A percentile compares a stretch with the other conserved stretches of the same genome.
These are phyloP conservation scores for Tubosaeta sp. DNA, from an alignment of 768 basidiomycete genomes.

Conservation along the genomic window DNA sequence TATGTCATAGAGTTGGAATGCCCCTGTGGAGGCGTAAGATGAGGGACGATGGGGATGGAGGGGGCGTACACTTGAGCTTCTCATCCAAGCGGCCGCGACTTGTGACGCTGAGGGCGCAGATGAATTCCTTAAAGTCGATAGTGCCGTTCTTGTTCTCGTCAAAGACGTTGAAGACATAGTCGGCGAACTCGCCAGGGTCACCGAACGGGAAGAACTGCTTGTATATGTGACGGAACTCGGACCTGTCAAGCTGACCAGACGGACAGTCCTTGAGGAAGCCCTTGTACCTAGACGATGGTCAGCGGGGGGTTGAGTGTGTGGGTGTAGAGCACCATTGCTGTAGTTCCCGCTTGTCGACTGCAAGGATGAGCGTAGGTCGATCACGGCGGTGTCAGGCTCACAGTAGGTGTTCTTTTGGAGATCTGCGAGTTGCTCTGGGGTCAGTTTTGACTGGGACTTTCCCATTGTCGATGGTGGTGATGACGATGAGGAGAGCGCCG, in stretches of 20 bases:
- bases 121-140: constrained; percentile 99
- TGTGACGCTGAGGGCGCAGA: constrained; percentile 94
- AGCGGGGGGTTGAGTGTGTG: constrained; percentile 10
- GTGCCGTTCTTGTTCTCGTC: constrained; percentile 93
- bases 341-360: constrained; percentile 95
- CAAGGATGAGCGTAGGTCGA: constrained; percentile 18
- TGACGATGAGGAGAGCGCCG: constrained; percentile 21
- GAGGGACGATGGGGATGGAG: constrained; percentile 11
- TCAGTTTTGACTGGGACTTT: constrained; percentile 94
- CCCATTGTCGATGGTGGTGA: constrained; percentile 64
- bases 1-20: constrained; percentile 98
- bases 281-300: constrained; percentile 72
- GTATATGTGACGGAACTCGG: constrained; percentile 96
- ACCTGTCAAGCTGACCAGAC: constrained; percentile 92
- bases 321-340: constrained; percentile 72
- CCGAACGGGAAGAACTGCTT: constrained; percentile 99
- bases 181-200: constrained; percentile 93
- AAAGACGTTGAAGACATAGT: constrained; percentile 98
- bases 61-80: constrained; percentile 88
- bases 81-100: constrained; percentile 91
- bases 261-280: constrained; percentile 99
- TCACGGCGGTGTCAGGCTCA: constrained; percentile 33
- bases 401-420: constrained; percentile 99
- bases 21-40: constrained; percentile 59
- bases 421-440: constrained; percentile 88